Evolutionary conservation across 2,329 filamentous ascomycete species (phyloP), one percentile per base, ranked within the genome.

Genomic region (Didymella pomorum): DNA sequence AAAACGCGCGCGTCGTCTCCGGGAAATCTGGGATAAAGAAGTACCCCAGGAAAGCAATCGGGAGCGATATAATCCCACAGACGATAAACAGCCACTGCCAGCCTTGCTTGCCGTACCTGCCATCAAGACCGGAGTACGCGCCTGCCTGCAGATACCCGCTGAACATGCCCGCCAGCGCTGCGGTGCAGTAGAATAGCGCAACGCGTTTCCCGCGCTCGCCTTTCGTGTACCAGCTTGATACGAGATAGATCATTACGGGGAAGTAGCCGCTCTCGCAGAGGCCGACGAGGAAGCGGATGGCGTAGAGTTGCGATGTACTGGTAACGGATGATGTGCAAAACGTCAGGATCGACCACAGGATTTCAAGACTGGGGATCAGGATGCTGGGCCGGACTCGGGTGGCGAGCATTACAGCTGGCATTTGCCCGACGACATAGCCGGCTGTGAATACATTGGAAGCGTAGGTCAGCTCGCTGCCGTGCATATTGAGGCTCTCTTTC

Each of bases 171-270:
- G 69, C 71, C 1, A 76, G 60, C 2, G 71, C 64, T 12, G 69
- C 69, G 1, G 72, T 72, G 46, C 72, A 71, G 53, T 69, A 75
- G 45, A 76, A 76, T 3, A 76, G 49, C 1, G 68, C 68, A 3
- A 72, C 67, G n/a, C 73, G 69, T 33, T 74, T 70, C 18, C 70
- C 70, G 25, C 73, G 54, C 45, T 76, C 73, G 42, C 61, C 68
- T 51, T 78, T 74, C 0, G 76, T 80, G 50, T 81, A 81, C 79
- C 78, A 81, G 6, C 76, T 78, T 2, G 76, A 74, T 0, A 80
- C 65, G 10, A 80, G 56, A 48, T 73, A 74, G 20, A 69, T 70
- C 61, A 71, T 75, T 1, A 73, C 69, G 0, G 71, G 68, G 33
- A 71, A 74, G 21, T 71, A 71, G 0, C 65, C 68, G 10, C 62